A percentile compares a stretch with the other conserved stretches of the same genome.
Conservation (phyloP, 1,139 yeast species). For the Lodderomyces theae region DNA sequence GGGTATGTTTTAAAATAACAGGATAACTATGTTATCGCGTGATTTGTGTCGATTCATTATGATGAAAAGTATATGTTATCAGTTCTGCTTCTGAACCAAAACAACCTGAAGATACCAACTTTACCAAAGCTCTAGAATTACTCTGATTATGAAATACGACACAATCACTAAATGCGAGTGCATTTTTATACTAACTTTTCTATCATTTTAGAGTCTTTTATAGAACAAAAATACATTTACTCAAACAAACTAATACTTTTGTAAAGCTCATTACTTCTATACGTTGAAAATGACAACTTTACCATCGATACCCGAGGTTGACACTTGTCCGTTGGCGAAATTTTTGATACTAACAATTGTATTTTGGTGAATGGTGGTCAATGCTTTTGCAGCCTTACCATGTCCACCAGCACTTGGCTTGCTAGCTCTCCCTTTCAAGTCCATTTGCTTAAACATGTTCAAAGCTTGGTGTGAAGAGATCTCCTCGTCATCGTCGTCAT, state of each 20-base stretch:
- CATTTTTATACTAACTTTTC: too few species aligned
- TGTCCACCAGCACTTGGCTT: slow-evolving; percentile 29
- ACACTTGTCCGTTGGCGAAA: slow-evolving; percentile 46
- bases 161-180: too few species aligned
- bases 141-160: slow-evolving; percentile 4
- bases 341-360: slow-evolving; percentile 76
- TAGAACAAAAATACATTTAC: slow-evolving; percentile 1
- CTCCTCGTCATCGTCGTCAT: slow-evolving; percentile 59
- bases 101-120: slow-evolving; percentile 59
- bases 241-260: not conserved
- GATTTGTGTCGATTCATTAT: too few species aligned
- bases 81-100: slow-evolving; percentile 91
- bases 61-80: slow-evolving; percentile 63
- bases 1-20: too few species aligned
- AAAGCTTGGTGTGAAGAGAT: slow-evolving; percentile 77
- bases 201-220: not conserved
- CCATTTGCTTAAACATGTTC: slow-evolving; percentile 94
- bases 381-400: slow-evolving; percentile 43
- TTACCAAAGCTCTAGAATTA: slow-evolving; percentile 24
- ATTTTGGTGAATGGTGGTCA: slow-evolving; percentile 86
- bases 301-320: slow-evolving; percentile 75
- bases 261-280: slow-evolving; percentile 10
- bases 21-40: too few species aligned
- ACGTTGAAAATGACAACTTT: slow-evolving; percentile 66
- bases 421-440: slow-evolving; percentile 80